A percentile compares a stretch with the other conserved stretches of the same genome.
phyloP scores from a whole-genome alignment of 2,329 filamentous ascomycete genomes.

The Aspergillus costaricaensis region DNA sequence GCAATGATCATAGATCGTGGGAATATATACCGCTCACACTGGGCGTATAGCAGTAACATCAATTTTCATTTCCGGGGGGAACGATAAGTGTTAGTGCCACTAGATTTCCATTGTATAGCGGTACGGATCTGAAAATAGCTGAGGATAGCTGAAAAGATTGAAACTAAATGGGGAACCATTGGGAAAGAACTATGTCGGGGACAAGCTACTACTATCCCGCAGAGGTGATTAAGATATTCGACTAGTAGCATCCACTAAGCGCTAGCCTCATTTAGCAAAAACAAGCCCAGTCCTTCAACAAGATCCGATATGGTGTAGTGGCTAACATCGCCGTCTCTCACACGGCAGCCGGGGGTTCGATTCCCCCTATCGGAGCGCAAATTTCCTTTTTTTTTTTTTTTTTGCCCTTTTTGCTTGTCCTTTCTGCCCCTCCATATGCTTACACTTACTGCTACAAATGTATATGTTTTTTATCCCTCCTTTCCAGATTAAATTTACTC shows the following conservation, averaged over 20 bases:
- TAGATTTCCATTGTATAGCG: no score
- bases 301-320: constrained; percentile 26
- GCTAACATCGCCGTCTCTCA: constrained; percentile 29
- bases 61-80: no score
- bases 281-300: not conserved
- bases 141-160: not conserved
- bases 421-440: not conserved
- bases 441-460: no score
- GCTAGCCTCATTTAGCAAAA: not conserved
- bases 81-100: no score
- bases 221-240: no score
- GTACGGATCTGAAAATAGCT: no score
- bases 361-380: constrained; percentile 26
- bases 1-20: no score
- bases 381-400: constrained; percentile 6
- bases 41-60: no score
- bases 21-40: no score
- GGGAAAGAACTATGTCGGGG: not conserved
- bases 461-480: no score
- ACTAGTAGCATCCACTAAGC: not conserved
- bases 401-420: not conserved
- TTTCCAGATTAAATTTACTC: no score
- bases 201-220: not conserved
- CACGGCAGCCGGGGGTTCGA: constrained; percentile 31
- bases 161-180: not conserved